phyloP scores from a whole-genome alignment of 768 basidiomycete species.

The Myochromella boudieri region DNA sequence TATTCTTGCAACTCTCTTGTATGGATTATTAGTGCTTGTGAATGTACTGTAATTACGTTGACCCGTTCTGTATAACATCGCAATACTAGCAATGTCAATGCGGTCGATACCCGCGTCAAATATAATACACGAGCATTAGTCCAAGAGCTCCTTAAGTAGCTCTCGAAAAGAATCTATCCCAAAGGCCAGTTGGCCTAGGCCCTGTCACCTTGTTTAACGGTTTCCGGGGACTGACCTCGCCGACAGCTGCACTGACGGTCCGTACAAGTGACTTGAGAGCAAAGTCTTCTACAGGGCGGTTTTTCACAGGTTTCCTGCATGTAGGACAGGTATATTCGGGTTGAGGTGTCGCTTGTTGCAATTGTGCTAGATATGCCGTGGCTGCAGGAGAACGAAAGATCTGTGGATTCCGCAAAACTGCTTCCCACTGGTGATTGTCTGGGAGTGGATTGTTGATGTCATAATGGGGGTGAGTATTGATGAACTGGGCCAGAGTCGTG shows the following conservation, averaged over 20 bases:
- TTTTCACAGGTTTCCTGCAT: constrained; percentile 52
- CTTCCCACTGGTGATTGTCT: constrained; percentile 16
- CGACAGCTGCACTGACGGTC: constrained; percentile 45
- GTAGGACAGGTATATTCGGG: constrained; percentile 69
- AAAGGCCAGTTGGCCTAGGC: constrained; percentile 27
- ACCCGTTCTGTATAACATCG: too few species aligned
- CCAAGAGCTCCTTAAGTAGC: not conserved
- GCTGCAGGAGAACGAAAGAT: constrained; percentile 26
- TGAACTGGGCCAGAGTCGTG: constrained; percentile 49
- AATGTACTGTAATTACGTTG: too few species aligned
- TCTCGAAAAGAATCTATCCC: constrained; percentile 49
- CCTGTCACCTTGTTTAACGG: constrained; percentile 16
- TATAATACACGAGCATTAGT: not conserved
- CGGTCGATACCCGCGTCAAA: too few species aligned
- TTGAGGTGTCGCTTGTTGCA: constrained; percentile 28
- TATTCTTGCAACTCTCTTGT: not conserved
- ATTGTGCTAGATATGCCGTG: constrained; percentile 23
- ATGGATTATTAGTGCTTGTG: too few species aligned
- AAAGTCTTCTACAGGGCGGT: constrained; percentile 59
- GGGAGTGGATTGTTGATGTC: constrained; percentile 27
- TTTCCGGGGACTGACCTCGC: constrained; percentile 45
- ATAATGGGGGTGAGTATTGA: constrained; percentile 45
- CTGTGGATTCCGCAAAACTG: constrained; percentile 23
- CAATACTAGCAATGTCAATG: not conserved
- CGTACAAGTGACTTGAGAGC: constrained; percentile 57